These are phyloP conservation scores for Fusarium sp. DNA, from an alignment of 2,329 filamentous ascomycete species.

Conservation along the genomic window DNA sequence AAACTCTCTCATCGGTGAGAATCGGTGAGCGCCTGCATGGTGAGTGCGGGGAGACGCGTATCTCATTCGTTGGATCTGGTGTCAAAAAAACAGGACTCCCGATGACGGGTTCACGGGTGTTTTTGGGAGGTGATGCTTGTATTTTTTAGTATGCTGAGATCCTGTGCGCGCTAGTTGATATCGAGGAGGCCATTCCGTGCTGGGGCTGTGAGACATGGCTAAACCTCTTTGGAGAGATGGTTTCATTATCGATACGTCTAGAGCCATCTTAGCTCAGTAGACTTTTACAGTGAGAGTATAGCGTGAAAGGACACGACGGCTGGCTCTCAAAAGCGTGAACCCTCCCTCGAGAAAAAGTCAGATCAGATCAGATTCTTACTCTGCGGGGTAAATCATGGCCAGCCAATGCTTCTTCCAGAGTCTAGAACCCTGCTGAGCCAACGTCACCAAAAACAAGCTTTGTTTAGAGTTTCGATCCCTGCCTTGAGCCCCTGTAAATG, in stretches of 20 bases:
- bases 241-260: neutral
- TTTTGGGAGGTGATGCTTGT: neutral
- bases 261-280: rapidly evolving
- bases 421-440: slow-evolving; percentile 11
- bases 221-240: neutral
- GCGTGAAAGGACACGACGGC: neutral
- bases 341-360: neutral
- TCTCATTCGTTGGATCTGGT: neutral
- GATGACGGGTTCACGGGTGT: neutral
- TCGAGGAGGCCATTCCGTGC: neutral
- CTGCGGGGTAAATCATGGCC: neutral
- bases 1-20: neutral
- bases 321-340: neutral
- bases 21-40: neutral
- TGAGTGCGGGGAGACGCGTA: neutral
- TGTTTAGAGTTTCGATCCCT: slow-evolving; percentile 25
- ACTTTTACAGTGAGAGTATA: neutral
- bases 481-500: slow-evolving; percentile 16
- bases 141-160: neutral
- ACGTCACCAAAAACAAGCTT: slow-evolving; percentile 28
- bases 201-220: neutral
- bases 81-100: neutral
- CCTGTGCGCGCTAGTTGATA: neutral
- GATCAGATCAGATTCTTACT: neutral
- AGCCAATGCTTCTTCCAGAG: neutral